phyloP scores from a whole-genome alignment of 257 asterid species.

The Verbascum thapsus region DNA sequence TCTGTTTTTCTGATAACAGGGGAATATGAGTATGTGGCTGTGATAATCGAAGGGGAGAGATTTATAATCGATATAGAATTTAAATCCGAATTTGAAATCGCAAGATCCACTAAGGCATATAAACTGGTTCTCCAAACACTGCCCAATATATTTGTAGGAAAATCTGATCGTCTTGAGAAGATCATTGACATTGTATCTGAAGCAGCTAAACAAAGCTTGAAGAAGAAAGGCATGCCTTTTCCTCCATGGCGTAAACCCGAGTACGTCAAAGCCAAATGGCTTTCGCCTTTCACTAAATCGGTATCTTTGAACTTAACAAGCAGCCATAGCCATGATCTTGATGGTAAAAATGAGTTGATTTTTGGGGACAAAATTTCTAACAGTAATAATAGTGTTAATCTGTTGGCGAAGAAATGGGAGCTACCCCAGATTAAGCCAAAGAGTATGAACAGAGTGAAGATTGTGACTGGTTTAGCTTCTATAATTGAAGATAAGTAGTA shows the following conservation, averaged over 20 bases:
- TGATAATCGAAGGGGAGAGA: conserved; percentile 48
- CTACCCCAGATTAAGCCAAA: conserved; percentile 40
- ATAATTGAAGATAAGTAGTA: conserved; percentile 41
- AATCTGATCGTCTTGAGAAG: conserved; percentile 60
- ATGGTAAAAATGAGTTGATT: conserved; percentile 18
- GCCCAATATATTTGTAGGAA: conserved; percentile 60
- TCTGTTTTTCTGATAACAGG: conserved; percentile 34
- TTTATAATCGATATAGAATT: conserved; percentile 59
- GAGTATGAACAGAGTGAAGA: conserved; percentile 37
- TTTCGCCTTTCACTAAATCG: conserved; percentile 43
- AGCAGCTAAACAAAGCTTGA: conserved; percentile 63
- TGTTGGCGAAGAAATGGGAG: conserved; percentile 31
- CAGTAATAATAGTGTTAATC: neutral
- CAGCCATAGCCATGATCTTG: neutral
- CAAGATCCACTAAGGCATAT: conserved; percentile 62
- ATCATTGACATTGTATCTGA: conserved; percentile 53
- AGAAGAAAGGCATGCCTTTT: conserved; percentile 69
- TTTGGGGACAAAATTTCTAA: conserved; percentile 24
- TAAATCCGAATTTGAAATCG: conserved; percentile 70
- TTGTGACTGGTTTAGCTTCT: conserved; percentile 55
- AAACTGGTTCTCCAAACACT: conserved; percentile 49
- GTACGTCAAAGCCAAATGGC: conserved; percentile 72
- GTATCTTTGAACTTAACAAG: neutral
- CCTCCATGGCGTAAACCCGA: conserved; percentile 78
- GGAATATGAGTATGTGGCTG: conserved; percentile 65